Base-by-base conservation (phyloP, 2,329 filamentous ascomycete species). In the Apiospora rasikravindrae region DNA sequence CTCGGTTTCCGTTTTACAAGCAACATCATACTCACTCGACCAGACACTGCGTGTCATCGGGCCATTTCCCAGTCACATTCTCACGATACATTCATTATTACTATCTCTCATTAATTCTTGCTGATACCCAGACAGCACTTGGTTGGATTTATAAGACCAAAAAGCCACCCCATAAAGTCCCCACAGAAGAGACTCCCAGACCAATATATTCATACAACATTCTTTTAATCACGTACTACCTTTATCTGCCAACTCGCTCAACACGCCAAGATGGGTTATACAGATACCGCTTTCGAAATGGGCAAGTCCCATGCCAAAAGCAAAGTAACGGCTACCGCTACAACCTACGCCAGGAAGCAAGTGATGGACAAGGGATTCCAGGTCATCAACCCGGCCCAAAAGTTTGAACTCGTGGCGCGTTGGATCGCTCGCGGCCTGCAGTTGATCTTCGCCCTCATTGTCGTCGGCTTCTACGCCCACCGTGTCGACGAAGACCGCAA, bases 401-500 rank as follows among this genome's bases (percentile, higher is more conserved):
- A 64, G 22, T 37, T 64, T n/a, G 57, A 64, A 33, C 19, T 64
- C 33, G 40, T 64, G 13, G 57, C 57, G 22, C 57, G 57, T 7
- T 64, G 57, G 57, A 40, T 64, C 72, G 83, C 91, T 22, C 92
- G 93, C 73, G 86, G 90, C 77, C 81, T 93, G 44, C 93, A 95
- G 78, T 89, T 95, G 78, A 83, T 93, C 77, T 86, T 94, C 77
- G 93, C 89, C 66, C 82, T 95, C 72, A 88, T 91, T 57, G 89
- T 93, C 70, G 87, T 90, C 71, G 93, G 90, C 33, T 87, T 95
- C 71, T 95, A 94, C 77, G 91, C 88, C 19, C 83, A 86, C 73
- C 89, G 91, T 72, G 85, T 93, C n/a, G 80, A 85, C 73, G 77
- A 80, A 7, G 87, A 88, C 29, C 77, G 75, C 69, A 76, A 78